These are phyloP conservation scores for Pseudopyrenochaeta lycopersici DNA, from an alignment of 2,329 filamentous ascomycete genomes.

Conservation along the genomic window DNA sequence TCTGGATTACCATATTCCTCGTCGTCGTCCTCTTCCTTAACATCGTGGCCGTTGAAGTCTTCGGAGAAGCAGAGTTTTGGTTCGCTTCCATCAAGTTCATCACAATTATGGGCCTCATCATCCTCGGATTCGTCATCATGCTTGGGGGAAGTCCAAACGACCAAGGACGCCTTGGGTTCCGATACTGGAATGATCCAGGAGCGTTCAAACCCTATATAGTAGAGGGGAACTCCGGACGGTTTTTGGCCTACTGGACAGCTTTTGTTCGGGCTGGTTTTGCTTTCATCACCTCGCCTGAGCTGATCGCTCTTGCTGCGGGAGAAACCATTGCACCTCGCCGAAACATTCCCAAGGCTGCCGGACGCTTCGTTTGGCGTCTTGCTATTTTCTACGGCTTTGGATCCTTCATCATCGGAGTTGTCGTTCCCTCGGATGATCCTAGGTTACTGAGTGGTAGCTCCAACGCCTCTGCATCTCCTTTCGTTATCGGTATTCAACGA, in stretches of 20 bases:
- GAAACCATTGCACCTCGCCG: conserved; percentile 46
- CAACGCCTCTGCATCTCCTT: conserved; percentile 47
- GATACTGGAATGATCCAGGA: conserved; percentile 74
- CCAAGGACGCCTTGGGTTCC: conserved; percentile 62
- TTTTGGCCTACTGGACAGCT: conserved; percentile 67
- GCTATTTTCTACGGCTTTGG: conserved; percentile 63
- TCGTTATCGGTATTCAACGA: conserved; percentile 73
- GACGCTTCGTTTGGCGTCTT: conserved; percentile 63
- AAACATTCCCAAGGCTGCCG: conserved; percentile 63
- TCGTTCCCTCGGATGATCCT: conserved; percentile 64
- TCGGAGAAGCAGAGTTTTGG: conserved; percentile 61
- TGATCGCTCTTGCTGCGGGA: conserved; percentile 45
- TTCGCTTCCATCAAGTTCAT: conserved; percentile 62
- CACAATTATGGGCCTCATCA: conserved; percentile 47
- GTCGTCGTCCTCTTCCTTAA: conserved; percentile 46
- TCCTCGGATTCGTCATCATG: conserved; percentile 48
- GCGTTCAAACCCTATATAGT: conserved; percentile 60
- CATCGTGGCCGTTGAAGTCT: conserved; percentile 46
- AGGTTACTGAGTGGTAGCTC: conserved; percentile 51
- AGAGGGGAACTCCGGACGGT: conserved; percentile 65
- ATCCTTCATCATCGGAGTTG: conserved; percentile 67
- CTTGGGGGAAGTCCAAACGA: conserved; percentile 46
- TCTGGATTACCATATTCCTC: conserved; percentile 50
- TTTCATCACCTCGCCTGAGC: conserved; percentile 51
- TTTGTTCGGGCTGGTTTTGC: conserved; percentile 62